Evolutionary conservation across 305 asterid genomes (phyloP).

Genomic region (Plantago lanceolata): DNA sequence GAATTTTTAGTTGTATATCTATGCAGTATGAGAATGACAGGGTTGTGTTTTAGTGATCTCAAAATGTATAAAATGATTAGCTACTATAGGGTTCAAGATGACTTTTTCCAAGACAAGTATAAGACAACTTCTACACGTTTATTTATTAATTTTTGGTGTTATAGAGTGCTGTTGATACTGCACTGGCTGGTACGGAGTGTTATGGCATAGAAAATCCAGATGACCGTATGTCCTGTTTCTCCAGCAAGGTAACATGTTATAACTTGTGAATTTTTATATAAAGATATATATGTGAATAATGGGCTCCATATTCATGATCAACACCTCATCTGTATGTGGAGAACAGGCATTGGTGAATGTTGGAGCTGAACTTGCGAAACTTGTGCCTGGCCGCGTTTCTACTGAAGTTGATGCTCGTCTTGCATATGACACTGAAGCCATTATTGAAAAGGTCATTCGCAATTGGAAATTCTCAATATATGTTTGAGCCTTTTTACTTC

Average conservation of each 20-base stretch:
- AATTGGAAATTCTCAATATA: not conserved
- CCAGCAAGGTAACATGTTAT: conserved; percentile 53
- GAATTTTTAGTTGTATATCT: not conserved
- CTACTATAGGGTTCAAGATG: too few species aligned
- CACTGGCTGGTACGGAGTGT: conserved; percentile 74
- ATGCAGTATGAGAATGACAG: not conserved
- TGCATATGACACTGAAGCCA: conserved; percentile 76
- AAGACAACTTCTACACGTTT: not conserved
- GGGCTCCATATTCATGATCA: not conserved
- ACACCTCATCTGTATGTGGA: conserved; percentile 13
- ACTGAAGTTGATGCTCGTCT: conserved; percentile 97
- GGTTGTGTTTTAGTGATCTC: not conserved
- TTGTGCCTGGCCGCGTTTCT: conserved; percentile 97
- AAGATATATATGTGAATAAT: not conserved
- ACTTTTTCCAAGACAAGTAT: too few species aligned
- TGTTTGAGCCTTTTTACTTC: not conserved
- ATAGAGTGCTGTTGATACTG: conserved; percentile 86
- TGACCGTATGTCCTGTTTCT: conserved; percentile 81
- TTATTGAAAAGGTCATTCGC: conserved; percentile 56
- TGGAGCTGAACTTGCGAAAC: conserved; percentile 84
- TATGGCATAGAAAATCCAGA: conserved; percentile 45
- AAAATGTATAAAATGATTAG: not conserved
- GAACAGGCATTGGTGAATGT: conserved; percentile 76
- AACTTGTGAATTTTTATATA: conserved; percentile 5
- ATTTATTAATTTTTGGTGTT: not conserved